Evolutionary conservation across 768 basidiomycete genomes (phyloP), one percentile per base, ranked within the genome.

Genomic region (Termitomyces sp.): DNA sequence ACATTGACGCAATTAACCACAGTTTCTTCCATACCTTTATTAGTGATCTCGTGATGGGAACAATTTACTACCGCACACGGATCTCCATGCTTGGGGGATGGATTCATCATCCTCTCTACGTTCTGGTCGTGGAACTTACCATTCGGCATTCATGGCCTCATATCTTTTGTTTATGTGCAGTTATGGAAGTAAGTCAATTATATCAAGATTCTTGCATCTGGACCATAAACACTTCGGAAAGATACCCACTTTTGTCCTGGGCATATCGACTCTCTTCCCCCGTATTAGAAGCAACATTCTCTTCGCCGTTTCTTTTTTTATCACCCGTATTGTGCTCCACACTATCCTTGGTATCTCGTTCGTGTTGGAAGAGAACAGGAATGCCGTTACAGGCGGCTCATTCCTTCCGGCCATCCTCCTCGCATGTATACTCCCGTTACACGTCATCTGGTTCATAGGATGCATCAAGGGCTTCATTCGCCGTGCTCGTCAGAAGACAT

Each of bases 241-340:
- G 77, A 65, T 82, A 28, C 82, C 82, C 7, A 84, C 82, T 0
- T 77, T 82, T 58, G 59, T 82, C 35, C 72, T 84, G 10, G 79
- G 76, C 15, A 40, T 79, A 10, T 71, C 73, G 21, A 75, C 73
- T 45, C 69, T 83, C 28, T 63, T 68, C 58, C 77, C 81, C 8
- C 57, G 57, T 11, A 42, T 77, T 8, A 75, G 81, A 46, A 78
- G 77, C 45, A 76, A 83, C 62, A n/a, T 66, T 51, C 53, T 80
- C 37, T 84, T 84, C 64, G 76, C 78, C 0, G 9, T 71, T 2
- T 59, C 70, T 6, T 83, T 83, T 65, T 81, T 83, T 63, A n/a
- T 66, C 42, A 77, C 79, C 22, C 74, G 82, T 24, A 81, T 84
- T 41, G 38, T 64, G 5, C 67, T 82, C 46, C 80, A 84, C 59